Percentiles rank a stretch among this genome's conserved stretches.
Evolutionary conservation across 2,329 filamentous ascomycete species (phyloP).

Genomic region (Xylaria sp.): DNA sequence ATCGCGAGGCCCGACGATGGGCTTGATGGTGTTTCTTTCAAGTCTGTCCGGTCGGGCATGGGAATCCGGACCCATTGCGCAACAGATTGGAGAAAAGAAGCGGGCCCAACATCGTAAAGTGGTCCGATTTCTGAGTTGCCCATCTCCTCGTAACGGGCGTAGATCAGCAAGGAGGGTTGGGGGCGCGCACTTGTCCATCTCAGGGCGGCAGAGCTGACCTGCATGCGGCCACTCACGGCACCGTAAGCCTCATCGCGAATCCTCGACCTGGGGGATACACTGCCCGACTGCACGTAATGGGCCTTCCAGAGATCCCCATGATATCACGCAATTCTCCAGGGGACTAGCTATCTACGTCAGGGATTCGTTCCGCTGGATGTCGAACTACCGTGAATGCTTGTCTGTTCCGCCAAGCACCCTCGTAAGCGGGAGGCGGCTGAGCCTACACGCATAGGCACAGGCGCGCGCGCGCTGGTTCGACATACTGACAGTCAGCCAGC

Average conservation of each 20-base stretch:
- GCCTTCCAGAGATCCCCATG: slow-evolving; percentile 5
- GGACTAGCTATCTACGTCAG: too few species aligned
- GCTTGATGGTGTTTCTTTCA: slow-evolving; percentile 15
- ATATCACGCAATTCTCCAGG: slow-evolving; percentile 23
- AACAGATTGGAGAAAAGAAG: slow-evolving; percentile 10
- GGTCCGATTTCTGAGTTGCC: slow-evolving; percentile 15
- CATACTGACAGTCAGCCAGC: not conserved
- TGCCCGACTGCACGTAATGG: not conserved
- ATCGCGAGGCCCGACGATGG: slow-evolving; percentile 14
- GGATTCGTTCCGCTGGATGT: too few species aligned
- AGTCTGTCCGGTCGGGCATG: slow-evolving; percentile 24
- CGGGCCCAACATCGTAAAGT: slow-evolving; percentile 20
- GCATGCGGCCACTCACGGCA: too few species aligned
- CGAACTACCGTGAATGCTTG: too few species aligned
- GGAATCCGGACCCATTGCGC: slow-evolving; percentile 11
- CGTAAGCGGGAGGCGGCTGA: too few species aligned
- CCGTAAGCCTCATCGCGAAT: slow-evolving; percentile 1
- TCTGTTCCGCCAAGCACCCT: too few species aligned
- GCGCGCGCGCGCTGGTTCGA: too few species aligned
- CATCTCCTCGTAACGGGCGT: slow-evolving; percentile 16
- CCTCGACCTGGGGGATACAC: not conserved
- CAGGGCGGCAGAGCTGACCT: too few species aligned
- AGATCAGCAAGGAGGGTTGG: slow-evolving; percentile 27
- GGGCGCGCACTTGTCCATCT: too few species aligned
- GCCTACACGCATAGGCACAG: too few species aligned